Conservation (phyloP, 768 basidiomycete genomes). For the Gautieria morchelliformis region DNA sequence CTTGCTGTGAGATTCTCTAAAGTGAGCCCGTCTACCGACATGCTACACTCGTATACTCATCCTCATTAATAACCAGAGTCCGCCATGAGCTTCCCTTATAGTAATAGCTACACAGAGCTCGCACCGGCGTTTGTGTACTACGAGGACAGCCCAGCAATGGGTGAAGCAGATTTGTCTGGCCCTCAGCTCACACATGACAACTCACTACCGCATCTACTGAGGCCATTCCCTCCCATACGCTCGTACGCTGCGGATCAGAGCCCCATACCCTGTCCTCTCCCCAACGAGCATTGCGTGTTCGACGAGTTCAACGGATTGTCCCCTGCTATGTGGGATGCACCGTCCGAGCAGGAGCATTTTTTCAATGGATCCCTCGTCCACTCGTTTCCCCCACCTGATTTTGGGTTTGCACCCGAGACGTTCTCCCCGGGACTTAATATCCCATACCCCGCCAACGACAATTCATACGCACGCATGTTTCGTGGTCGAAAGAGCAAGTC, state of each 20-base stretch:
- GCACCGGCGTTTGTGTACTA: not conserved
- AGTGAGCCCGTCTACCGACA: not conserved
- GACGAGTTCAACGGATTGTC: not conserved
- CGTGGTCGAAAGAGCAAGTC: conserved; percentile 8
- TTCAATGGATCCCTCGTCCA: not conserved
- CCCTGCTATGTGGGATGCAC: conserved; percentile 3
- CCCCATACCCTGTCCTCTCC: not conserved
- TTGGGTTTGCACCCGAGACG: conserved; percentile 27
- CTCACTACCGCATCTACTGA: not conserved
- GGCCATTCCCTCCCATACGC: not conserved
- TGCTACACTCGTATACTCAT: not conserved
- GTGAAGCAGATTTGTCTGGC: not conserved
- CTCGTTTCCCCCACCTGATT: not conserved
- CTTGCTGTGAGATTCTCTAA: not conserved
- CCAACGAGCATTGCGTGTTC: not conserved
- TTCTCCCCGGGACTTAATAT: conserved; percentile 13
- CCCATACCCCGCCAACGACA: not conserved
- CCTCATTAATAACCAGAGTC: not conserved
- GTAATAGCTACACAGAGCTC: not conserved
- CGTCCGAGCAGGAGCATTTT: not conserved
- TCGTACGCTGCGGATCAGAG: not conserved
- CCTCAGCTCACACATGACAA: not conserved
- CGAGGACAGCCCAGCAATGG: not conserved
- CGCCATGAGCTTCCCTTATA: not conserved
- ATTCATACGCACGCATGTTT: conserved; percentile 7